Conservation (phyloP, 768 basidiomycete species). For the Auriscalpium orientale region DNA sequence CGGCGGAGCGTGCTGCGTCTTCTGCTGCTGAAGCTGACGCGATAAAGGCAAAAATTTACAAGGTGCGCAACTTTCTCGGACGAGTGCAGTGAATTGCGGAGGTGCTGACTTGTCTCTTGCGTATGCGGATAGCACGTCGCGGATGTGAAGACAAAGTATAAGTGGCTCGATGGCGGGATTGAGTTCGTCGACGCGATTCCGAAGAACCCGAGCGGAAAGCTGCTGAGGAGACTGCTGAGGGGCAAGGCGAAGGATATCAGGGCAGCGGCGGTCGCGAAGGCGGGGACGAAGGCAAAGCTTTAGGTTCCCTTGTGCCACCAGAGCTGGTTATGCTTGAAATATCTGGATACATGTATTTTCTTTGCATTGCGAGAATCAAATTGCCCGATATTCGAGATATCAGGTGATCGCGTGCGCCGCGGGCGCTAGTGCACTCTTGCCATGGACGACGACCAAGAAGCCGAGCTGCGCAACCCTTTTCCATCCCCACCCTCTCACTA, state of each 20-base stretch:
- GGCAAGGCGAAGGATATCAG: conserved; percentile 15
- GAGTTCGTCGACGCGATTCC: conserved; percentile 29
- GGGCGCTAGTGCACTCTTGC: too few relatives aligned
- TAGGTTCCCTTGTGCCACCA: too few relatives aligned
- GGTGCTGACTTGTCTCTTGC: too few relatives aligned
- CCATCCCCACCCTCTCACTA: conserved; percentile 87
- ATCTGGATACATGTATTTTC: too few relatives aligned
- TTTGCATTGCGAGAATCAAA: too few relatives aligned
- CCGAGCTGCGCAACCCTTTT: conserved; percentile 79
- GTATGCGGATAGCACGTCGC: conserved; percentile 19
- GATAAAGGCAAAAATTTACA: conserved; percentile 3
- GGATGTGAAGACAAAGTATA: conserved; percentile 27
- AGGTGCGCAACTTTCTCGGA: too few relatives aligned
- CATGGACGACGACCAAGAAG: conserved; percentile 53
- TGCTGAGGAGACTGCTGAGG: conserved; percentile 21
- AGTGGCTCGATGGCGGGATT: conserved; percentile 31
- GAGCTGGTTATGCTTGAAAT: too few relatives aligned
- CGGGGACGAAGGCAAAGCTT: too few relatives aligned
- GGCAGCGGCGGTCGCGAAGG: too few relatives aligned
- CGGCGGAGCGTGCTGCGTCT: conserved; percentile 1
- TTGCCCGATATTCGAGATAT: too few relatives aligned
- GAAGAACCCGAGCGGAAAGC: conserved; percentile 26
- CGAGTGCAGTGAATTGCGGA: too few relatives aligned
- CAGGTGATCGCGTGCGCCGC: too few relatives aligned
- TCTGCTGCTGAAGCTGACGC: background rate